Evolutionary conservation across 2,329 filamentous ascomycete species (phyloP), one percentile per base, ranked within the genome.

Genomic region (Colletotrichum gigasporum): DNA sequence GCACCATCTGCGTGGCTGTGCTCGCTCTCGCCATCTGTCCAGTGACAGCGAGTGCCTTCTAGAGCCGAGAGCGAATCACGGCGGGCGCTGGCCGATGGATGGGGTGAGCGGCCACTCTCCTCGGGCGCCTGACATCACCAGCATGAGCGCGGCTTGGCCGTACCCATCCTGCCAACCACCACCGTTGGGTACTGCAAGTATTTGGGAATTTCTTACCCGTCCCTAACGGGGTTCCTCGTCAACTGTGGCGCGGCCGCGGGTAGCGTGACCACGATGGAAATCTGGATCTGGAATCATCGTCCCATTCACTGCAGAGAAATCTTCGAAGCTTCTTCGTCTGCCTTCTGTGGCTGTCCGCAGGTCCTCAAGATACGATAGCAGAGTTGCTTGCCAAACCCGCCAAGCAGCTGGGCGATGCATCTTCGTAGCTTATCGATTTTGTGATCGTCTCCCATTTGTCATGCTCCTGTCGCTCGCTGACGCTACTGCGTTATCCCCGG

Each of bases 51-150:
- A 14, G 30, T 16, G n/a, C 20, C 24, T 30, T 26, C 34, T 39
- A 53, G 50, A 22, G 34, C 34, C 14, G 20, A 16, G 41, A 53
- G 24, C 55, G 39, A 63, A 60, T 60, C 39, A 35, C 32, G 26
- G 54, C 24, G 37, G 37, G 24, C 26, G 51, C 34, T 56, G 32
- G 11, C 35, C 20, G n/a, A n/a, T n/a, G n/a, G 50, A 44, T 22
- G 22, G 50, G 50, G 35, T n/a, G 18, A 28, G 35, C 51, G 28
- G 11, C 37, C 11, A 24, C 18, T 20, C 39, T n/a, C 28, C 24
- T 18, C 39, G 39, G 55, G 20, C 42, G 50, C 56, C 62, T 65
- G 48, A 65, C 62, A 65, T 65, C 62, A 62, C 56, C 48, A 10
- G 41, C 26, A 37, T 37, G n/a, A 32, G 16, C 37, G 35, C 55